Percentiles rank a stretch among this genome's conserved stretches.
phyloP scores from a whole-genome alignment of 2,329 filamentous ascomycete species.

The Colletotrichum costaricense region DNA sequence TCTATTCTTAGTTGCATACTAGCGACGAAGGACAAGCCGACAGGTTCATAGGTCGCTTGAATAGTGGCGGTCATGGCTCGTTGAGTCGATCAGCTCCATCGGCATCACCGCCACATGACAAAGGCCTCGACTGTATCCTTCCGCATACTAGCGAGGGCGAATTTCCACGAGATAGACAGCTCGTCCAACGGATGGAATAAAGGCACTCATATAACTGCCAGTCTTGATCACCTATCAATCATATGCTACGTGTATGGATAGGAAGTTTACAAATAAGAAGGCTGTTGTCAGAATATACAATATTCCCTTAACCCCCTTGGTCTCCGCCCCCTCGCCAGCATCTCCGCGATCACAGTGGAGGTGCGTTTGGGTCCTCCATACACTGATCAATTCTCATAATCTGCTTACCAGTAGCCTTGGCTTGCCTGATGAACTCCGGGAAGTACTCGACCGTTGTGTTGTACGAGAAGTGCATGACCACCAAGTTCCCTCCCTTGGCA shows the following conservation, averaged over 20 bases:
- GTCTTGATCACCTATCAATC: no score
- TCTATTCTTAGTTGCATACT: no score
- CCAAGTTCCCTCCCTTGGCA: constrained; percentile 69
- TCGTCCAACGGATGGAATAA: fast-evolving
- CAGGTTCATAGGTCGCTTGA: no score
- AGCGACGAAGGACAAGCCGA: no score
- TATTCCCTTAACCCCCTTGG: background rate
- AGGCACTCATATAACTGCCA: no score
- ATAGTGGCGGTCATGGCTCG: no score
- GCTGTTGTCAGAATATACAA: background rate
- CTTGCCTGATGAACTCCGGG: constrained; percentile 71
- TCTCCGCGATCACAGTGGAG: constrained; percentile 45
- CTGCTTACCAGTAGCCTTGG: constrained; percentile 71
- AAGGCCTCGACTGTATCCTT: no score
- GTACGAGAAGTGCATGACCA: constrained; percentile 78
- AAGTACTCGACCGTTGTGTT: constrained; percentile 73
- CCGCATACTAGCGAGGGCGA: no score
- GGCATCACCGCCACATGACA: no score
- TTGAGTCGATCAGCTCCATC: no score
- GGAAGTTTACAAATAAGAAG: background rate
- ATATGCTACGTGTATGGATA: no score
- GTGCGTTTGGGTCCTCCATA: constrained; percentile 65
- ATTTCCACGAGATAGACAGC: fast-evolving
- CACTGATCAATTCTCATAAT: constrained; percentile 55
- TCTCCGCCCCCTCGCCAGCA: background rate